Conservation (phyloP, 768 basidiomycete species). For the Lentinula detonsa region DNA sequence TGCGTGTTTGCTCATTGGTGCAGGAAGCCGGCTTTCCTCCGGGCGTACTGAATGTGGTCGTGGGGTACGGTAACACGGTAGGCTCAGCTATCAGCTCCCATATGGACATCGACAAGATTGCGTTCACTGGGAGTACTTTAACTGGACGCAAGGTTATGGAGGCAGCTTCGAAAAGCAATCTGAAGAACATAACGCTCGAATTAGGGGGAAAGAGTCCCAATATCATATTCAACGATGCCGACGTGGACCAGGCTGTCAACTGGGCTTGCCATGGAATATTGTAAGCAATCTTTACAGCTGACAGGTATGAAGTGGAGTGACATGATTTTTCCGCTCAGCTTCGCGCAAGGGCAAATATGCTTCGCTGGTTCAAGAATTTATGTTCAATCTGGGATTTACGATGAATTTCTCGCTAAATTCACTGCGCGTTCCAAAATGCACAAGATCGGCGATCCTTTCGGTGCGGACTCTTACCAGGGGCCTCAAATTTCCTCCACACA, state of each 20-base stretch:
- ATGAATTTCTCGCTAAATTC: constrained; percentile 64
- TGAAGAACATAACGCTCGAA: constrained; percentile 60
- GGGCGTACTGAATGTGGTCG: constrained; percentile 64
- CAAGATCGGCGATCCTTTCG: constrained; percentile 69
- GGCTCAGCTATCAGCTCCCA: constrained; percentile 68
- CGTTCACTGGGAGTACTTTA: constrained; percentile 82
- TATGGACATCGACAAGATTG: constrained; percentile 65
- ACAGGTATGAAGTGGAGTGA: neutral
- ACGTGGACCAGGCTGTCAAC: constrained; percentile 64
- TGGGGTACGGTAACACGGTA: constrained; percentile 63
- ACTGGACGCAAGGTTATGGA: constrained; percentile 77
- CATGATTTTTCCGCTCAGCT: constrained; percentile 13
- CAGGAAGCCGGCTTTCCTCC: constrained; percentile 50
- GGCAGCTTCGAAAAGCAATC: constrained; percentile 71
- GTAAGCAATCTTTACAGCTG: constrained; percentile 31
- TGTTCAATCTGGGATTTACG: constrained; percentile 75
- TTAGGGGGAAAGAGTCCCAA: constrained; percentile 2
- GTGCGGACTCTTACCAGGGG: constrained; percentile 54
- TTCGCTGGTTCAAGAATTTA: constrained; percentile 79
- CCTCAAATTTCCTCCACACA: constrained; percentile 76
- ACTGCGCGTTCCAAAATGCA: constrained; percentile 45
- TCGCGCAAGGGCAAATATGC: constrained; percentile 63
- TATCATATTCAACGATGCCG: constrained; percentile 61
- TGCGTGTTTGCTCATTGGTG: constrained; percentile 36
- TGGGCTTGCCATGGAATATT: constrained; percentile 73